These are phyloP conservation scores for Alternaria dauci DNA, from an alignment of 2,329 filamentous ascomycete genomes.

Conservation along the genomic window DNA sequence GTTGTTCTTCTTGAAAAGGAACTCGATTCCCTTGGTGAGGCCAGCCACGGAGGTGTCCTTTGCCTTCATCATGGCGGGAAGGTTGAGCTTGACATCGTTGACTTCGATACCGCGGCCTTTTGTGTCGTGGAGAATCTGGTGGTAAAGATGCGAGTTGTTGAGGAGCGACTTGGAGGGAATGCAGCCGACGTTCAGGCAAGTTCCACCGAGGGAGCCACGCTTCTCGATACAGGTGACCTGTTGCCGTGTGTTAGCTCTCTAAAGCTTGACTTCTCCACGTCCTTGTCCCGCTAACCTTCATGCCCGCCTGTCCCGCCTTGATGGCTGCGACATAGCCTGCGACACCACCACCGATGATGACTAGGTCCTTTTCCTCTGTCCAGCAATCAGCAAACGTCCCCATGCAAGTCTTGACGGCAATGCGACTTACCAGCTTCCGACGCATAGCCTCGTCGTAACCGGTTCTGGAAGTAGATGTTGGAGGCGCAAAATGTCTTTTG, in stretches of 20 bases:
- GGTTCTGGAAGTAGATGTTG: slow-evolving; percentile 59
- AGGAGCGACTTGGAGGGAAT: slow-evolving; percentile 99
- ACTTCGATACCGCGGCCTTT: slow-evolving; percentile 98
- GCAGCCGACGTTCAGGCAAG: slow-evolving; percentile 98
- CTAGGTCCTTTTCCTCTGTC: slow-evolving; percentile 90
- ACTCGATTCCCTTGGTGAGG: slow-evolving; percentile 97
- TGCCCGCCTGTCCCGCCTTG: slow-evolving; percentile 95
- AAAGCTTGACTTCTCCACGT: slow-evolving; percentile 1
- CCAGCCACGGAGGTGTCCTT: slow-evolving; percentile 91
- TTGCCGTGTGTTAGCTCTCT: slow-evolving; percentile 14
- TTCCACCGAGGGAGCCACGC: slow-evolving; percentile 91
- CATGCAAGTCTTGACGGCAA: slow-evolving; percentile 25
- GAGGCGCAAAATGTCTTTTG: slow-evolving; percentile 52
- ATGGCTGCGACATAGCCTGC: slow-evolving; percentile 99
- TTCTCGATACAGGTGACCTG: slow-evolving; percentile 98
- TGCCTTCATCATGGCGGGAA: slow-evolving; percentile 96
- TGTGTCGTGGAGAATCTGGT: slow-evolving; percentile 95
- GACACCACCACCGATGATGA: slow-evolving; percentile 97
- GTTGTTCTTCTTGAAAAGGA: slow-evolving; percentile 98
- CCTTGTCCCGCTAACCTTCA: slow-evolving; percentile 72
- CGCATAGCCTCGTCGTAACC: slow-evolving; percentile 65
- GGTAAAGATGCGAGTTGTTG: slow-evolving; percentile 99
- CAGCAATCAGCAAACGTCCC: slow-evolving; percentile 45
- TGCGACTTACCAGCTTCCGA: slow-evolving; percentile 59
- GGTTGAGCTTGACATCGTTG: slow-evolving; percentile 94